Evolutionary conservation across 2,329 filamentous ascomycete genomes (phyloP).

Genomic region (Hypoxylon sp.): DNA sequence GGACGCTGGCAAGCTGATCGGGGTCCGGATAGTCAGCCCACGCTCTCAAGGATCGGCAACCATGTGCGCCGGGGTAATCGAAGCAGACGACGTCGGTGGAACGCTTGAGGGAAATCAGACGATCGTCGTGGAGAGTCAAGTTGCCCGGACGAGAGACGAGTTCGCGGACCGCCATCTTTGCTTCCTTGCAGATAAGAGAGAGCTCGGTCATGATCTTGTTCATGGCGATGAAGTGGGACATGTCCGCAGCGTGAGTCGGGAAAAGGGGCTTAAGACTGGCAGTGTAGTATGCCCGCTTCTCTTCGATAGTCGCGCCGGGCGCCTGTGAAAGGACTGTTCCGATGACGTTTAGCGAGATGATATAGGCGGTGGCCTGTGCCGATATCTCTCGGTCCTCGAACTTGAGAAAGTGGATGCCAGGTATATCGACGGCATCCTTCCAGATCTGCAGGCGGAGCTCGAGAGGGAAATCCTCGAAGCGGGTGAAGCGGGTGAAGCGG

Average conservation of each 20-base stretch:
- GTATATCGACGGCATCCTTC: constrained; percentile 39
- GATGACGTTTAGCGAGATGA: too few relatives aligned
- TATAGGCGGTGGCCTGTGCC: too few relatives aligned
- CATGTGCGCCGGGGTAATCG: constrained; percentile 41
- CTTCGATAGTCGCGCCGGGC: too few relatives aligned
- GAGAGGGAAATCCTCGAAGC: constrained; percentile 41
- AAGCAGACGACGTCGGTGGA: constrained; percentile 45
- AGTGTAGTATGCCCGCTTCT: constrained; percentile 22
- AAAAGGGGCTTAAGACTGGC: constrained; percentile 38
- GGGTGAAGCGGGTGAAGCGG: constrained; percentile 35
- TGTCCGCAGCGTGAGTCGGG: constrained; percentile 36
- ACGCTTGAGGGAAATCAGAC: constrained; percentile 36
- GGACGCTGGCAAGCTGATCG: constrained; percentile 45
- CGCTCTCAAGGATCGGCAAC: constrained; percentile 25
- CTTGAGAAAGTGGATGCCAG: constrained; percentile 47
- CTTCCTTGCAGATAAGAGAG: constrained; percentile 39
- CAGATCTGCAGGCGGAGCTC: constrained; percentile 44
- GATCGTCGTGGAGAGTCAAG: constrained; percentile 37
- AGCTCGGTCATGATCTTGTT: constrained; percentile 39
- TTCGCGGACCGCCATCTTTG: constrained; percentile 30
- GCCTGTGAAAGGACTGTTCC: too few relatives aligned
- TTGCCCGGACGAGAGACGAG: constrained; percentile 35
- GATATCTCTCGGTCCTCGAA: constrained; percentile 30
- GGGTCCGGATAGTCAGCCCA: constrained; percentile 41
- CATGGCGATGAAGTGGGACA: constrained; percentile 41